Percentiles rank a stretch among this genome's conserved stretches.
phyloP scores from a whole-genome alignment of 2,329 filamentous ascomycete species.

The Colletotrichum incanum region DNA sequence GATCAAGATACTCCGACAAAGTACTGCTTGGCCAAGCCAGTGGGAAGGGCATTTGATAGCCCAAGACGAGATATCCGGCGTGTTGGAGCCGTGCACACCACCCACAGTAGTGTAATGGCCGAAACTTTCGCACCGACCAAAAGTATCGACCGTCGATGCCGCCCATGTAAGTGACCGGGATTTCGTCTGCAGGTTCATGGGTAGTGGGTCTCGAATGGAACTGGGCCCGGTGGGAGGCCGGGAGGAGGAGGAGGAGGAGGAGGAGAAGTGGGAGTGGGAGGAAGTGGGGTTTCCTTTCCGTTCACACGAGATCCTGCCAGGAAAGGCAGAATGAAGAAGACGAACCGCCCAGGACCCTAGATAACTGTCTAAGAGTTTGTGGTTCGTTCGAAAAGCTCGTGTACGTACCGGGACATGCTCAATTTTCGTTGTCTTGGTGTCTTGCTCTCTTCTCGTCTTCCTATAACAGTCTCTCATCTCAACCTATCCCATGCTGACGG shows the following conservation, averaged over 20 bases:
- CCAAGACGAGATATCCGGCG: slow-evolving; percentile 15
- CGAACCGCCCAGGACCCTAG: neutral
- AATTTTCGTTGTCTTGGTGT: neutral
- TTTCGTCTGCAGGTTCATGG: slow-evolving; percentile 23
- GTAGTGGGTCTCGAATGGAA: slow-evolving; percentile 4
- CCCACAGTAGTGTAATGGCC: slow-evolving; percentile 5
- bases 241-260: slow-evolving; percentile 6
- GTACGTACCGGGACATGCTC: neutral
- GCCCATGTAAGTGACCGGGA: slow-evolving; percentile 12
- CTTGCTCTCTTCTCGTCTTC: neutral
- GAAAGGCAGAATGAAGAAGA: slow-evolving; percentile 14
- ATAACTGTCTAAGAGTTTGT: neutral
- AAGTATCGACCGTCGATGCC: neutral
- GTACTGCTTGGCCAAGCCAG: slow-evolving; percentile 5
- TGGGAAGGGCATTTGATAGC: neutral
- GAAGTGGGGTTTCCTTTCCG: slow-evolving; percentile 12
- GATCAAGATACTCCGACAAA: slow-evolving; percentile 14
- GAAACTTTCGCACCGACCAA: neutral
- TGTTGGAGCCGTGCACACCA: neutral
- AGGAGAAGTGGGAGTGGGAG: neutral
- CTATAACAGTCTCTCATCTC: neutral
- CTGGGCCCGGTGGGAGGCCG: slow-evolving; percentile 11
- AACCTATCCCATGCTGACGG: slow-evolving; percentile 3
- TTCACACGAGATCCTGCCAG: slow-evolving; percentile 4
- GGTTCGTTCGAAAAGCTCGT: neutral